These are phyloP conservation scores for Phytophthora meadii DNA, from an alignment of 352 stramenopile species.

Conservation along the genomic window DNA sequence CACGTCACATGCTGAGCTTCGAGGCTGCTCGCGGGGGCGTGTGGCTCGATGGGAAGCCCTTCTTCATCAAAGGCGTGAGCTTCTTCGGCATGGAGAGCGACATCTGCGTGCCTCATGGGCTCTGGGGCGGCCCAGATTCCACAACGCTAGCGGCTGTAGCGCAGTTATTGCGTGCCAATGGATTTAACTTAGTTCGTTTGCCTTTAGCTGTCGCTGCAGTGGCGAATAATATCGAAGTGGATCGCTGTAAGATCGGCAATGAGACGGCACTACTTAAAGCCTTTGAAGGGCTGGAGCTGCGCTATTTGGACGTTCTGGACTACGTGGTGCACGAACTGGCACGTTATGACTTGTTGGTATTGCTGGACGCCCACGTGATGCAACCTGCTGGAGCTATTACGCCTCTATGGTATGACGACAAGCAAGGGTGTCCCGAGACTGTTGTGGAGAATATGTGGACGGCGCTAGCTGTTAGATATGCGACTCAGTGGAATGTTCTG, in stretches of 20 bases:
- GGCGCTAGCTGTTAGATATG: constrained; percentile 44
- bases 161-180: constrained; percentile 40
- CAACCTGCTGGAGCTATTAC: constrained; percentile 43
- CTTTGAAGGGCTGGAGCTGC: constrained; percentile 40
- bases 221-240: constrained; percentile 38
- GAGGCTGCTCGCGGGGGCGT: constrained; percentile 40
- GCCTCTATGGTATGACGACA: constrained; percentile 52
- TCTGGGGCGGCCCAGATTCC: constrained; percentile 63
- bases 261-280: constrained; percentile 36
- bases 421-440: constrained; percentile 21
- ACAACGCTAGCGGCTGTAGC: constrained; percentile 52
- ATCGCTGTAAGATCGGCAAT: constrained; percentile 56
- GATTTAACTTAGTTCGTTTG: constrained; percentile 63
- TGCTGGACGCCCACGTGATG: constrained; percentile 64
- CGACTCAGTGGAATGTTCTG: constrained; percentile 51
- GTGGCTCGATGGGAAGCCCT: constrained; percentile 40
- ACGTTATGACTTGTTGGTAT: constrained; percentile 43
- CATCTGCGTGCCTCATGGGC: constrained; percentile 62
- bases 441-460: constrained; percentile 44
- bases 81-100: constrained; percentile 75
- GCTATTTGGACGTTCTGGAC: constrained; percentile 65
- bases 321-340: constrained; percentile 47
- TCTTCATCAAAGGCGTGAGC: constrained; percentile 64
- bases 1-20: constrained; percentile 32
- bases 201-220: constrained; percentile 58